These are phyloP conservation scores for Tieghemiomyces parasiticus DNA, from an alignment of 192 early-diverging fungal genomes.

Conservation along the genomic window DNA sequence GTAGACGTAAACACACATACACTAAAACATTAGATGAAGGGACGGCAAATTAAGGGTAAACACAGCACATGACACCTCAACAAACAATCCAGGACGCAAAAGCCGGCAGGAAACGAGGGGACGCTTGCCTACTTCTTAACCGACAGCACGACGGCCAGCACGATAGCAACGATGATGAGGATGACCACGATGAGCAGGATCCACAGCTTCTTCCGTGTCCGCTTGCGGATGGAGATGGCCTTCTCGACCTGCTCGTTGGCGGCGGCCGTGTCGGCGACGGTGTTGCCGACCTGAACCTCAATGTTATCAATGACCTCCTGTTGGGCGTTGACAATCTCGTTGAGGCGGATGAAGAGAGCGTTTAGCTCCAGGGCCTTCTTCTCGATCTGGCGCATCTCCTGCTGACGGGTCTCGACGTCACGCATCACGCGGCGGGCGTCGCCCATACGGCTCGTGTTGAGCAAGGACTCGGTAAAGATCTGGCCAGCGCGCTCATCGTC, in stretches of 20 bases:
- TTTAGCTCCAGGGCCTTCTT: slow-evolving; percentile 24
- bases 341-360: slow-evolving; percentile 27
- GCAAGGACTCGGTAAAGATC: slow-evolving; percentile 29
- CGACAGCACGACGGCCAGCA: slow-evolving; percentile 13
- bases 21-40: background rate
- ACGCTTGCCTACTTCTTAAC: background rate
- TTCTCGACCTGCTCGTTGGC: slow-evolving; percentile 26
- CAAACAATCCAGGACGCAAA: too few relatives aligned
- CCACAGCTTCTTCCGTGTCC: slow-evolving; percentile 33
- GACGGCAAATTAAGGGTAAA: background rate
- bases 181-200: slow-evolving; percentile 26
- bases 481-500: slow-evolving; percentile 29
- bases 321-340: slow-evolving; percentile 31
- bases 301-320: slow-evolving; percentile 32
- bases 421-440: slow-evolving; percentile 26
- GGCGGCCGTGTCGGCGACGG: slow-evolving; percentile 20
- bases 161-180: slow-evolving; percentile 34
- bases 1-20: background rate
- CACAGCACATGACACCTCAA: background rate
- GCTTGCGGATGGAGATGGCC: slow-evolving; percentile 27
- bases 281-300: slow-evolving; percentile 24
- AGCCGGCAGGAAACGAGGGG: background rate
- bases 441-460: slow-evolving; percentile 18
- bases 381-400: slow-evolving; percentile 30
- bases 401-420: slow-evolving; percentile 28